Conservation (phyloP, 495 filamentous ascomycete genomes). For the Xylaria venustula region DNA sequence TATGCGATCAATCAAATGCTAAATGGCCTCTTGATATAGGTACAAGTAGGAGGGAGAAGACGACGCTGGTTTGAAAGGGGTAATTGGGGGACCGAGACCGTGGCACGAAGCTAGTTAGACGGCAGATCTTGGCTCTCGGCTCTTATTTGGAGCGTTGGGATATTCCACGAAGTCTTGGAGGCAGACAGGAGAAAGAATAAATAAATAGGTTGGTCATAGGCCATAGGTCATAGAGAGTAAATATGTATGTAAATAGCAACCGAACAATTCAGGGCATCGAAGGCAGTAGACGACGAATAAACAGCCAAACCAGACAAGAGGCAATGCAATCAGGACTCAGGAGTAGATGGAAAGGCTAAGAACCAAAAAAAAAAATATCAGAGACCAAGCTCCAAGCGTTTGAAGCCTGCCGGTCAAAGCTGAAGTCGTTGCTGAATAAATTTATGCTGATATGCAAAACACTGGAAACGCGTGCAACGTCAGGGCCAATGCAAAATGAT, state of each 20-base stretch:
- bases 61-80: too few relatives aligned
- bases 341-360: not conserved
- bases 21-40: too few relatives aligned
- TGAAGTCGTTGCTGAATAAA: too few relatives aligned
- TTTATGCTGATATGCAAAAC: slow-evolving; percentile 1
- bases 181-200: too few relatives aligned
- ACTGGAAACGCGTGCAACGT: slow-evolving; percentile 6
- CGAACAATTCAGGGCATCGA: not conserved
- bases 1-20: too few relatives aligned
- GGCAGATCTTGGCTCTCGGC: not conserved
- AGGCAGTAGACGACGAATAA: not conserved
- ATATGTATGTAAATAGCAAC: not conserved
- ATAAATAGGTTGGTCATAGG: too few relatives aligned
- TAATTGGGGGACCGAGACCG: not conserved
- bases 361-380: not conserved
- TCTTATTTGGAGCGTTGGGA: not conserved
- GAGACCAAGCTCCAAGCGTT: not conserved
- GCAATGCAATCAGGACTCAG: not conserved
- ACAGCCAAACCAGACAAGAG: not conserved
- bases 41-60: too few relatives aligned
- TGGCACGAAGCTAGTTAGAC: not conserved
- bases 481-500: slow-evolving; percentile 1
- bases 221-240: too few relatives aligned
- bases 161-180: too few relatives aligned
- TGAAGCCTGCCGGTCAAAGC: too few relatives aligned